Evolutionary conservation across 225 moss, liverwort and hornwort species (phyloP).

Genomic region (Sphagnum tenellum): DNA sequence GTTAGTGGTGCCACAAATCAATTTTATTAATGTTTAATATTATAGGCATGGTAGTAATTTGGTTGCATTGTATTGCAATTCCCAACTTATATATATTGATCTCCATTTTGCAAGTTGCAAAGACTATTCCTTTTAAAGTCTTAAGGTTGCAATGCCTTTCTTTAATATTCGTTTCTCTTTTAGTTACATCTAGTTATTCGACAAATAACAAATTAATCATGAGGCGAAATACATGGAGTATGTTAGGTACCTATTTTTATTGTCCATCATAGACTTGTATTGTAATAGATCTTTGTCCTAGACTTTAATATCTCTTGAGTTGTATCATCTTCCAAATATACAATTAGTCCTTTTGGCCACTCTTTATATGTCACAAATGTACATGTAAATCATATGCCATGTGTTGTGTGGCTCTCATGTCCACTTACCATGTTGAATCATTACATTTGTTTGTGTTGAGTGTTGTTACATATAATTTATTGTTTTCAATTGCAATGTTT

Average conservation of each 20-base stretch:
- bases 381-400: neutral
- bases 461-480: too few species aligned
- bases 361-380: neutral
- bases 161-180: neutral
- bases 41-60: neutral
- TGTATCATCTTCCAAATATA: constrained; percentile 2
- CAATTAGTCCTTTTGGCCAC: neutral
- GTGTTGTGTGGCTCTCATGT: too few species aligned
- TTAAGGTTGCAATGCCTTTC: neutral
- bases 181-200: neutral
- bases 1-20: neutral
- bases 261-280: neutral
- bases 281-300: neutral
- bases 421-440: too few species aligned
- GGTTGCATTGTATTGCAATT: neutral
- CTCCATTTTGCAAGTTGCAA: neutral
- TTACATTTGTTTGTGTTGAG: too few species aligned
- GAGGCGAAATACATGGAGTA: too few species aligned
- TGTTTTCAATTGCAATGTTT: too few species aligned
- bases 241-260: too few species aligned
- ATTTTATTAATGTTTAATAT: neutral
- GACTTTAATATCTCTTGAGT: neutral
- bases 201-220: neutral
- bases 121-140: neutral
- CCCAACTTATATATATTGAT: neutral